A percentile compares a stretch with the other conserved stretches of the same genome.
phyloP scores from a whole-genome alignment of 306 rosid genomes.

The Calophaca sinica region DNA sequence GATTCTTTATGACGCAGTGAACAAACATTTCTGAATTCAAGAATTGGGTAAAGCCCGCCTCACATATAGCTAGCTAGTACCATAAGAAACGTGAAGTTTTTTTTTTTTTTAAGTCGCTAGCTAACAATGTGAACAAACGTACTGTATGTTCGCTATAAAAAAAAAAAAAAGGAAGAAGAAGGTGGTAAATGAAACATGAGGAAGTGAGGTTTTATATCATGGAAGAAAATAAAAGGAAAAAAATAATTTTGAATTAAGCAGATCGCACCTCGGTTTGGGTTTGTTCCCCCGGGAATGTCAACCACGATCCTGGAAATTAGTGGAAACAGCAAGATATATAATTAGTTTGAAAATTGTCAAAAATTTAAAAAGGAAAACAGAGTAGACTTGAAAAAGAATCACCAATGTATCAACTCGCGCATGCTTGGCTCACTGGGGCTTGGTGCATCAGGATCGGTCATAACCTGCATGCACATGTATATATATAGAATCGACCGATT shows the following conservation, averaged over 20 bases:
- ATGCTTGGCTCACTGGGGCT: conserved; percentile 94
- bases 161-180: too few relatives aligned
- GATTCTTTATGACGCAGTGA: neutral
- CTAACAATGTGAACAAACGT: too few relatives aligned
- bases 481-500: neutral
- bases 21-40: neutral
- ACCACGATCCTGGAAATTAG: conserved; percentile 69
- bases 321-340: neutral
- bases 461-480: conserved; percentile 59
- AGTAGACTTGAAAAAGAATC: neutral
- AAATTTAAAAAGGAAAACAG: neutral
- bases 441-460: conserved; percentile 96
- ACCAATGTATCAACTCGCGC: conserved; percentile 95
- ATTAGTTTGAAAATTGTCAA: neutral
- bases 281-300: conserved; percentile 85
- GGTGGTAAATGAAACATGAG: too few relatives aligned
- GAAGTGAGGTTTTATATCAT: too few relatives aligned
- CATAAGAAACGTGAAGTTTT: too few relatives aligned
- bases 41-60: neutral
- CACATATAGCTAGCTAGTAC: too few relatives aligned
- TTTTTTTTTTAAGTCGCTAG: too few relatives aligned
- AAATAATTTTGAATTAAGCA: neutral
- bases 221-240: neutral
- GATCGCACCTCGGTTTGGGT: conserved; percentile 62
- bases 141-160: too few relatives aligned